A percentile compares a stretch with the other conserved stretches of the same genome.
These are phyloP conservation scores for Alternaria hordeiaustralica DNA, from an alignment of 2,329 filamentous ascomycete genomes.

Conservation along the genomic window DNA sequence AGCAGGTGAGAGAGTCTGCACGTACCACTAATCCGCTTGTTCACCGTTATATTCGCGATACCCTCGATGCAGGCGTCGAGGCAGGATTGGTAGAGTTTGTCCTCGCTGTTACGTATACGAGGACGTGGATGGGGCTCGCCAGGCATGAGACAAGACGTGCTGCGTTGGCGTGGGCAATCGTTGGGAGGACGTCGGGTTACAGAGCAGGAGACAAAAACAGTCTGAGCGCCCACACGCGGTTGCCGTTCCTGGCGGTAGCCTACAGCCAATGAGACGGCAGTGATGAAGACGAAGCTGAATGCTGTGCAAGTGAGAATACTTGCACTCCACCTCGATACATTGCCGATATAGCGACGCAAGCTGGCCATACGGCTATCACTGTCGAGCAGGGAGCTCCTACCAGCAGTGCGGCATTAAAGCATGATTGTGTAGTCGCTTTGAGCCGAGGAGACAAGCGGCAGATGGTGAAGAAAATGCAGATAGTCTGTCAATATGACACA, in stretches of 20 bases:
- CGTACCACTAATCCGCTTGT: slow-evolving; percentile 5
- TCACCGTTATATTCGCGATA: slow-evolving; percentile 21
- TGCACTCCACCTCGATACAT: background rate
- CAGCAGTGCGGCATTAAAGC: background rate
- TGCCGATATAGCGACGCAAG: background rate
- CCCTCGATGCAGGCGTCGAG: slow-evolving; percentile 27
- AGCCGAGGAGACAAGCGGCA: background rate
- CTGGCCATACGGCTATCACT: background rate
- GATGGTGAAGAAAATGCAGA: background rate
- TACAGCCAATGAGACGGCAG: background rate
- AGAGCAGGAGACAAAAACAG: background rate
- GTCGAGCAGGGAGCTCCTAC: background rate
- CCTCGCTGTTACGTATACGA: slow-evolving; percentile 11
- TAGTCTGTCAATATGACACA: background rate
- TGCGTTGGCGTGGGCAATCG: background rate
- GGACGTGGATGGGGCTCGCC: background rate
- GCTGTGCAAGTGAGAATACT: background rate
- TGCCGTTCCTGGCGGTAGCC: background rate
- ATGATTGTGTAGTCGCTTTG: background rate
- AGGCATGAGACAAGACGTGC: slow-evolving; percentile 14
- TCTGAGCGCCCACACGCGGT: background rate
- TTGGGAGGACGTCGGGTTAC: background rate
- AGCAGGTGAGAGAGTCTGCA: slow-evolving; percentile 1
- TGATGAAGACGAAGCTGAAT: background rate
- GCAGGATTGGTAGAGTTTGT: slow-evolving; percentile 18